phyloP scores from a whole-genome alignment of 129 eudicot genomes.

The Flaveria sonorensis region DNA sequence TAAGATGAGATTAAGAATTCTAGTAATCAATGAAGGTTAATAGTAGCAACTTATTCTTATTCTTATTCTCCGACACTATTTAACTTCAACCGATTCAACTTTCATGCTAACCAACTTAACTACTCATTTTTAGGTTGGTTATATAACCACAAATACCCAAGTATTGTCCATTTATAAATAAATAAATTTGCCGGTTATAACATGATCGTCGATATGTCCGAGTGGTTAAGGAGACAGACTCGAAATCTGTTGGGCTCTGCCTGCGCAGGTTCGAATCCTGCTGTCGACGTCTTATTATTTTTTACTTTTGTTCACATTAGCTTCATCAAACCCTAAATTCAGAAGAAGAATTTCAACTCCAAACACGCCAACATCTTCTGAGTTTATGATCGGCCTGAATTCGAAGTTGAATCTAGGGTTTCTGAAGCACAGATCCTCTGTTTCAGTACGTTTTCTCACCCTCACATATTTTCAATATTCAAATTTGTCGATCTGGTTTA shows the following conservation, averaged over 20 bases:
- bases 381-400: too few relatives aligned
- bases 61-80: too few relatives aligned
- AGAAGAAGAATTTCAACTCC: background rate
- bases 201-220: slow-evolving; percentile 70
- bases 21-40: too few relatives aligned
- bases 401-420: background rate
- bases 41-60: too few relatives aligned
- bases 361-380: background rate
- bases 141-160: too few relatives aligned
- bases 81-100: background rate
- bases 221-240: slow-evolving; percentile 99
- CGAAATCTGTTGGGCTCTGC: slow-evolving; percentile 96
- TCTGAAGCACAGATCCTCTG: background rate
- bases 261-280: slow-evolving; percentile 99
- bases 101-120: too few relatives aligned
- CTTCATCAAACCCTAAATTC: background rate
- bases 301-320: background rate
- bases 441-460: slow-evolving; percentile 19
- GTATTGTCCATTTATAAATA: too few relatives aligned
- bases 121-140: too few relatives aligned
- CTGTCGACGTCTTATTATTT: slow-evolving; percentile 60
- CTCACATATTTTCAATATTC: background rate
- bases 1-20: too few relatives aligned
- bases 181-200: too few relatives aligned
- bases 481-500: too few relatives aligned